These are phyloP conservation scores for Fusarium nisikadoi DNA, from an alignment of 2,329 filamentous ascomycete species.

Conservation along the genomic window DNA sequence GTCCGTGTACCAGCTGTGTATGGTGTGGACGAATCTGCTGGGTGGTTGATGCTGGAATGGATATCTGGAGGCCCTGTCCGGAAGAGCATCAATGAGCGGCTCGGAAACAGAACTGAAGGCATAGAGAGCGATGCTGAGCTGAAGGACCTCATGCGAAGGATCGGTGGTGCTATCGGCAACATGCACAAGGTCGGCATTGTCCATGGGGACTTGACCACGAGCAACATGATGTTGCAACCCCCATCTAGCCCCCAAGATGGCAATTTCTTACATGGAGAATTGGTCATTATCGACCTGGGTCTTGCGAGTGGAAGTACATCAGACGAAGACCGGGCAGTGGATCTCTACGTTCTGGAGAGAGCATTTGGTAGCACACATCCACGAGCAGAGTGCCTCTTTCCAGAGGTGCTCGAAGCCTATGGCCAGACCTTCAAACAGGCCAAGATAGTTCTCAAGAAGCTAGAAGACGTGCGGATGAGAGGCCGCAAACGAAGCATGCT, in stretches of 20 bases:
- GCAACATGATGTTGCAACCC: slow-evolving; percentile 86
- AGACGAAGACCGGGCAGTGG: slow-evolving; percentile 94
- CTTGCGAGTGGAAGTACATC: slow-evolving; percentile 82
- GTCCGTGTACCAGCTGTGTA: slow-evolving; percentile 85
- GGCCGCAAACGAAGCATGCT: slow-evolving; percentile 98
- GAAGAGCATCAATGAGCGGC: slow-evolving; percentile 74
- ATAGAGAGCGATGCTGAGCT: slow-evolving; percentile 62
- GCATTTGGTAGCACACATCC: slow-evolving; percentile 97
- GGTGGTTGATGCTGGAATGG: slow-evolving; percentile 89
- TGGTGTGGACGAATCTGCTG: slow-evolving; percentile 69
- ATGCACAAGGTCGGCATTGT: slow-evolving; percentile 88
- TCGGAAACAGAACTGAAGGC: slow-evolving; percentile 59
- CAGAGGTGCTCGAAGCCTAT: slow-evolving; percentile 80
- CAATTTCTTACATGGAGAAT: slow-evolving; percentile 69
- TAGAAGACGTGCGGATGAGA: slow-evolving; percentile 93
- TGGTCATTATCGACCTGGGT: slow-evolving; percentile 95
- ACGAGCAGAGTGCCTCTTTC: slow-evolving; percentile 79
- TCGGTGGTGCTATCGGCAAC: slow-evolving; percentile 76
- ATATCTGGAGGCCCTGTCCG: slow-evolving; percentile 78
- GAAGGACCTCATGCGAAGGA: slow-evolving; percentile 71
- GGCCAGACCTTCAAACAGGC: slow-evolving; percentile 79
- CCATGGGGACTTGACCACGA: slow-evolving; percentile 96
- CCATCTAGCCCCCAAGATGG: slow-evolving; percentile 37
- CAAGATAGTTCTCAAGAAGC: slow-evolving; percentile 76
- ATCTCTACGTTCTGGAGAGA: slow-evolving; percentile 93